Percentiles rank a stretch among this genome's conserved stretches.
phyloP scores from a whole-genome alignment of 2,329 filamentous ascomycete genomes.

The Elsinoe batatas region DNA sequence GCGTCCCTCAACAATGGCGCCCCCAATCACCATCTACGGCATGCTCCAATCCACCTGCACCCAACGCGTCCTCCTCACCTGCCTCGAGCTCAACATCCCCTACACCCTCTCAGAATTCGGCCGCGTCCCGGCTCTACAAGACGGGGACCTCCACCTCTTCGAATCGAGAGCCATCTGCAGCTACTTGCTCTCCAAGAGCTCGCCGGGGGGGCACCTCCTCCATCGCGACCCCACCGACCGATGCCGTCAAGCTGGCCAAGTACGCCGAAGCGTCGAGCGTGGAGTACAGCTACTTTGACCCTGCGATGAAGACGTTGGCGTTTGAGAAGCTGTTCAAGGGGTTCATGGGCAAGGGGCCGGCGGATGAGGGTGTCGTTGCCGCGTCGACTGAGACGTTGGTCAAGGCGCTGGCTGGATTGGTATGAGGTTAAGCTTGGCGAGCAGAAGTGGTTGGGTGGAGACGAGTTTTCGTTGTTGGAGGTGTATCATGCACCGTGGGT shows the following conservation, averaged over 20 bases:
- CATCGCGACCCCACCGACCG: neutral
- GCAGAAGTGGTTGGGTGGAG: constrained; percentile 2
- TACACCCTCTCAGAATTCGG: neutral
- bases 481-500: constrained; percentile 13
- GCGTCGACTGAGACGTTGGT: neutral
- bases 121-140: constrained; percentile 24
- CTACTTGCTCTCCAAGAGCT: constrained; percentile 24
- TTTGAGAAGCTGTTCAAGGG: constrained; percentile 12
- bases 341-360: constrained; percentile 3
- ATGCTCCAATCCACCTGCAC: neutral
- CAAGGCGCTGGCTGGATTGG: constrained; percentile 6
- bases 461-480: constrained; percentile 10
- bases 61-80: constrained; percentile 5
- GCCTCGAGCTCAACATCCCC: constrained; percentile 1
- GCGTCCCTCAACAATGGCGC: no score
- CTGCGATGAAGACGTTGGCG: neutral
- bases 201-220: neutral
- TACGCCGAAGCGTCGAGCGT: constrained; percentile 8
- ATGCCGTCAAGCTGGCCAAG: neutral
- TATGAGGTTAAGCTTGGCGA: constrained; percentile 4
- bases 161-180: constrained; percentile 26
- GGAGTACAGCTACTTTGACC: constrained; percentile 12
- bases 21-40: constrained; percentile 1
- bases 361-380: neutral
- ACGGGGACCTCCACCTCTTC: constrained; percentile 24